Evolutionary conservation across 176 grass and related monocot species (phyloP).

Genomic region (Musa acuminata): DNA sequence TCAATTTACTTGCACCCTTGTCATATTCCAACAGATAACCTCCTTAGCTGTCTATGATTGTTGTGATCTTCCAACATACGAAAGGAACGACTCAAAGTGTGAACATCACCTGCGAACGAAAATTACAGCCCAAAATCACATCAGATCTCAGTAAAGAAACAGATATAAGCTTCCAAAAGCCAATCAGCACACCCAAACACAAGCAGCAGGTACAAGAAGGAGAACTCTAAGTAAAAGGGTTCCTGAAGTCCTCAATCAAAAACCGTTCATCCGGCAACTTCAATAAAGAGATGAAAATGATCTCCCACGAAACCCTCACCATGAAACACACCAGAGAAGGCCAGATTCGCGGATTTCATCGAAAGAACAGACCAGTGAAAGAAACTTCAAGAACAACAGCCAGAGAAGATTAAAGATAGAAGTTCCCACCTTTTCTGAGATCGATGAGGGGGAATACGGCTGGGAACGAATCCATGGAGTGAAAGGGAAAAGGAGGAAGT

Average conservation of each 20-base stretch:
- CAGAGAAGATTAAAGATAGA: background rate
- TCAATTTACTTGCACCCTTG: too few relatives aligned
- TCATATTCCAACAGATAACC: background rate
- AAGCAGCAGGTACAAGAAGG: background rate
- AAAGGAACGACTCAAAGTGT: background rate
- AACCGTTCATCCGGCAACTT: background rate
- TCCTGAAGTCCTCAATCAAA: too few relatives aligned
- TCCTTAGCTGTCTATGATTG: background rate
- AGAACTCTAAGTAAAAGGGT: too few relatives aligned
- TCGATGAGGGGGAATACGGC: conserved; percentile 11
- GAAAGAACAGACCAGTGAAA: background rate
- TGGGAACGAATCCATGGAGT: conserved; percentile 4
- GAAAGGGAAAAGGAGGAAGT: background rate
- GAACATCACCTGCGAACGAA: background rate
- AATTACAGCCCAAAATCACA: background rate
- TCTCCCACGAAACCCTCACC: background rate
- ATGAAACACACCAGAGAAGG: background rate
- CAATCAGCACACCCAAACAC: background rate
- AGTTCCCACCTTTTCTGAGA: conserved; percentile 9
- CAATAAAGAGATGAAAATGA: background rate
- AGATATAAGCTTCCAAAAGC: background rate
- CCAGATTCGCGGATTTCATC: background rate
- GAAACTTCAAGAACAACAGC: background rate
- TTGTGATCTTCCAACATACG: background rate
- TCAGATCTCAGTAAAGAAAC: background rate